These are phyloP conservation scores for Lasiosphaeria hispida DNA, from an alignment of 495 filamentous ascomycete species.

Conservation along the genomic window DNA sequence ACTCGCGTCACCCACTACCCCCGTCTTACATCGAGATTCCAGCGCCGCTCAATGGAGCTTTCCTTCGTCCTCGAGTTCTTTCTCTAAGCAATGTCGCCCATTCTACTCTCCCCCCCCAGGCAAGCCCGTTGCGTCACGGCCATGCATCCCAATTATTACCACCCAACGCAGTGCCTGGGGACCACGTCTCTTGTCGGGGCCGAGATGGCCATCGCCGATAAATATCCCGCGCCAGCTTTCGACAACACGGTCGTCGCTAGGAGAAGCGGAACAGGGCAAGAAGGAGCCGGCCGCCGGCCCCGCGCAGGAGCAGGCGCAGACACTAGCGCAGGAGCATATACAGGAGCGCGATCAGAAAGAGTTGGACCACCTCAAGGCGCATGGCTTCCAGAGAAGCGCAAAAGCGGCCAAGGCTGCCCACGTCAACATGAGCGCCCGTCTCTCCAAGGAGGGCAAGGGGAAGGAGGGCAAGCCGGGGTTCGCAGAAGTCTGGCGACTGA, in stretches of 20 bases:
- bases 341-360: conserved; percentile 15
- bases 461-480: conserved; percentile 64
- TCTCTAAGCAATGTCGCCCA: background rate
- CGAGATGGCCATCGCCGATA: conserved; percentile 25
- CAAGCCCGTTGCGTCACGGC: background rate
- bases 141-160: background rate
- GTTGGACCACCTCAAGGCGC: conserved; percentile 27
- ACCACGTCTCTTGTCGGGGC: background rate
- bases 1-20: background rate
- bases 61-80: no score
- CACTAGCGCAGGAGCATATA: background rate
- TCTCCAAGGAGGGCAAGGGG: conserved; percentile 77
- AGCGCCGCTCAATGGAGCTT: background rate
- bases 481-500: conserved; percentile 77
- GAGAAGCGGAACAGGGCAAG: conserved; percentile 4
- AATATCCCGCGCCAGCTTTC: conserved; percentile 30
- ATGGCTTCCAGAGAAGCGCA: conserved; percentile 50
- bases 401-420: conserved; percentile 85
- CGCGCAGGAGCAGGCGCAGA: no score
- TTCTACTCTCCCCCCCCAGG: background rate
- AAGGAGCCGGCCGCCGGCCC: conserved; percentile 1
- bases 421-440: conserved; percentile 80
- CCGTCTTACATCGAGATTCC: background rate
- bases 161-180: background rate
- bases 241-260: conserved; percentile 18